These are phyloP conservation scores for Ceratocystis lukuohia DNA, from an alignment of 2,329 filamentous ascomycete genomes.

Conservation along the genomic window DNA sequence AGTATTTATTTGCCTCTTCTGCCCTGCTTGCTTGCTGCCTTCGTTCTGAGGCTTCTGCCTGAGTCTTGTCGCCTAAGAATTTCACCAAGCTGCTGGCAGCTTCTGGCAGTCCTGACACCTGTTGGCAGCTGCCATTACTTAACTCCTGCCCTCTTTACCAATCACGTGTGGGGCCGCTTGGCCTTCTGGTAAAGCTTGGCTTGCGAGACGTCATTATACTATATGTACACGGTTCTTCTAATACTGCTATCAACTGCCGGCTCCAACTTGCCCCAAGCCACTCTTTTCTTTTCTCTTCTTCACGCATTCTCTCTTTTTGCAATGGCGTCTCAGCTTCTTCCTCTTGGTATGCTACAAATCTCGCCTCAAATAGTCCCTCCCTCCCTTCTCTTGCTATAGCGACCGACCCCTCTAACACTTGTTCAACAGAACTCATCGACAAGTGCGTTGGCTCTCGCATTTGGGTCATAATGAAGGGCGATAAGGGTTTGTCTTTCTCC, in stretches of 20 bases:
- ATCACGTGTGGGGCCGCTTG: conserved; percentile 11
- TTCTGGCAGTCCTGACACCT: not conserved
- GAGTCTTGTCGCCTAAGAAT: not conserved
- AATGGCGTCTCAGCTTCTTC: conserved; percentile 64
- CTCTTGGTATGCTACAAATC: conserved; percentile 42
- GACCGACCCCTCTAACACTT: not conserved
- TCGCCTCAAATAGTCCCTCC: not conserved
- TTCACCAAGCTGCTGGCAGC: not conserved
- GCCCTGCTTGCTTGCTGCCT: too few species aligned
- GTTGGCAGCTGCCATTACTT: not conserved
- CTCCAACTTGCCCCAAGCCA: not conserved
- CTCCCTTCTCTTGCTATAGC: not conserved
- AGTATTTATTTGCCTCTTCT: too few species aligned
- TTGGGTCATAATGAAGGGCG: conserved; percentile 98
- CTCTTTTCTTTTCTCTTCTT: not conserved
- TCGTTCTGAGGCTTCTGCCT: too few species aligned
- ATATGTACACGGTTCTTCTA: not conserved
- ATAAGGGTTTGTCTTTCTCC: conserved; percentile 57
- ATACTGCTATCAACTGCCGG: not conserved
- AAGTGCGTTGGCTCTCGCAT: conserved; percentile 96
- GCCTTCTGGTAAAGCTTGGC: not conserved
- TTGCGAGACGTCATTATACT: conserved; percentile 8
- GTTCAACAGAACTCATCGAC: conserved; percentile 77
- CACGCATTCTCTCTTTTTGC: not conserved
- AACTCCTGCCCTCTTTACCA: not conserved